These are phyloP conservation scores for Kwoniella heveanensis DNA, from an alignment of 768 basidiomycete species.

Conservation along the genomic window DNA sequence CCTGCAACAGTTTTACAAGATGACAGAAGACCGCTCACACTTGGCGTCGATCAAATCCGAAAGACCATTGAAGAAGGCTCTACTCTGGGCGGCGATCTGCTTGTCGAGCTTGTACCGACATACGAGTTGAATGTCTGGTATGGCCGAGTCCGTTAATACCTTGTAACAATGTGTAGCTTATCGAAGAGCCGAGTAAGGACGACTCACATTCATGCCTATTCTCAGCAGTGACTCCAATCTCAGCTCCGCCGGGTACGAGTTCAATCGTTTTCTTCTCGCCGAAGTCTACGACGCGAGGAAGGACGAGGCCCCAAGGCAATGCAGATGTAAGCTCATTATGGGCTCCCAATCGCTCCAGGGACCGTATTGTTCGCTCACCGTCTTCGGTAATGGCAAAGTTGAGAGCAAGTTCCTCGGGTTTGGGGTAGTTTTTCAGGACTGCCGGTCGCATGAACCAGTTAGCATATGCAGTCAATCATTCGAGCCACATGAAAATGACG, in stretches of 20 bases:
- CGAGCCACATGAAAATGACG: neutral
- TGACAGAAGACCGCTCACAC: constrained; percentile 68
- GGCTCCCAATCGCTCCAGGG: no score
- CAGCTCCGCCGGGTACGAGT: constrained; percentile 77
- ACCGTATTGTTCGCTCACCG: constrained; percentile 68
- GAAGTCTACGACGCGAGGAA: constrained; percentile 62
- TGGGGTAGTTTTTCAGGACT: constrained; percentile 83
- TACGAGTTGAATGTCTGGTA: constrained; percentile 79
- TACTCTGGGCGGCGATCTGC: constrained; percentile 76
- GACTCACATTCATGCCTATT: constrained; percentile 67
- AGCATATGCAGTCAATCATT: neutral
- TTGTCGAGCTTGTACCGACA: constrained; percentile 83
- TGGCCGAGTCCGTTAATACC: no score
- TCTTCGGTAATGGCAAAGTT: constrained; percentile 87
- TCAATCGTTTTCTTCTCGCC: constrained; percentile 75
- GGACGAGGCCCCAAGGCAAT: neutral
- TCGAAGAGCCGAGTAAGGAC: neutral
- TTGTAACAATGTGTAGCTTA: no score
- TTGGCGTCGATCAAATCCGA: constrained; percentile 88
- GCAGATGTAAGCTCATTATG: no score
- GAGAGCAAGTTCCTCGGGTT: constrained; percentile 82
- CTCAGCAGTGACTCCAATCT: constrained; percentile 80
- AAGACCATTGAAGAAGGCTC: constrained; percentile 79
- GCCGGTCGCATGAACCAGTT: constrained; percentile 10
- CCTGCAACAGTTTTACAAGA: neutral